Percentiles rank a stretch among this genome's conserved stretches.
Conservation (phyloP, 2,329 filamentous ascomycete genomes). For the Emericellopsis atlantica region DNA sequence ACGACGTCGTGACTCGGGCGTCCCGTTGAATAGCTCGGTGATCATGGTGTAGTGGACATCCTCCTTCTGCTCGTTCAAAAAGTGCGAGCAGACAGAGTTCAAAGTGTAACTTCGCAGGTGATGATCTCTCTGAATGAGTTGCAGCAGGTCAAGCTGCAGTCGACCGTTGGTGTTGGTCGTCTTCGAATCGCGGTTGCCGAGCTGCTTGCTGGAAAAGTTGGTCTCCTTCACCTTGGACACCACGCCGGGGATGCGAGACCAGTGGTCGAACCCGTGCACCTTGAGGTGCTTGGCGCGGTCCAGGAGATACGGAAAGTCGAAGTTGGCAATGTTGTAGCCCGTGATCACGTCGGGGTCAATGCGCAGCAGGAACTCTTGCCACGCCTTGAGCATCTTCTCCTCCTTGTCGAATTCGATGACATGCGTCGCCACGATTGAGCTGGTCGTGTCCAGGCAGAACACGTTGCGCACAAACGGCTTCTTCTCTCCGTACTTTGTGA, state of each 20-base stretch:
- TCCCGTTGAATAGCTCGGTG: conserved; percentile 94
- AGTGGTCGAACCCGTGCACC: conserved; percentile 68
- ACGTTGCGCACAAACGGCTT: conserved; percentile 96
- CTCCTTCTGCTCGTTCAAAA: conserved; percentile 94
- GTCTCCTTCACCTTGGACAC: conserved; percentile 63
- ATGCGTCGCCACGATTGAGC: conserved; percentile 87
- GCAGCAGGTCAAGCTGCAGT: conserved; percentile 85
- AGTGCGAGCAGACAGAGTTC: conserved; percentile 91
- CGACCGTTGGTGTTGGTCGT: conserved; percentile 89
- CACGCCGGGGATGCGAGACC: conserved; percentile 64
- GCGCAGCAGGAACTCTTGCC: conserved; percentile 80
- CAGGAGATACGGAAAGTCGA: conserved; percentile 93
- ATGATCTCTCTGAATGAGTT: conserved; percentile 87
- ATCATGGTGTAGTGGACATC: conserved; percentile 99
- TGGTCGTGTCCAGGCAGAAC: conserved; percentile 87
- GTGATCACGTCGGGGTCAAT: conserved; percentile 97
- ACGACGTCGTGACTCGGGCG: conserved; percentile 79
- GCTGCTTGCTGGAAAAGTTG: conserved; percentile 94
- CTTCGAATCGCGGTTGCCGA: conserved; percentile 93
- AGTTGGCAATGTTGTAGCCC: conserved; percentile 97
- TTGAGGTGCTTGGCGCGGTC: conserved; percentile 81
- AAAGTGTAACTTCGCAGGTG: conserved; percentile 94
- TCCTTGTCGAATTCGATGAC: conserved; percentile 75
- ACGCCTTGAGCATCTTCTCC: conserved; percentile 80
- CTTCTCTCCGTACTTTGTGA: conserved; percentile 86